These are phyloP conservation scores for Ophiocordyceps unilateralis DNA, from an alignment of 2,329 filamentous ascomycete genomes.

Conservation along the genomic window DNA sequence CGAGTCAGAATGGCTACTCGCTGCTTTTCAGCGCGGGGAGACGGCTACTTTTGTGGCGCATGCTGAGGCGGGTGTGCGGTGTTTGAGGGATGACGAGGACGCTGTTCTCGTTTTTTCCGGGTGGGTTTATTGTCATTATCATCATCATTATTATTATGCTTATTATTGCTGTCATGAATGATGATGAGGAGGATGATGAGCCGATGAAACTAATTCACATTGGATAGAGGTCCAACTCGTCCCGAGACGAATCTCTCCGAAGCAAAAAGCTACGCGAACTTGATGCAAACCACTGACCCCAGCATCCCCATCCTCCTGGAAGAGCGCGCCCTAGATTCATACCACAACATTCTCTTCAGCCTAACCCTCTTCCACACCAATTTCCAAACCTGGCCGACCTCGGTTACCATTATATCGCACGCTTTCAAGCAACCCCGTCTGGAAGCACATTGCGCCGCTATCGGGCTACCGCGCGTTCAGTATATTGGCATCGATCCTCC, in stretches of 20 bases:
- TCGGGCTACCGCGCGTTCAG: slow-evolving; percentile 33
- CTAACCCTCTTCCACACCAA: slow-evolving; percentile 31
- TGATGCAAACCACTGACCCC: slow-evolving; percentile 30
- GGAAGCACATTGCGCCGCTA: slow-evolving; percentile 43
- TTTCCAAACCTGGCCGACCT: slow-evolving; percentile 32
- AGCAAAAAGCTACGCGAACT: slow-evolving; percentile 42
- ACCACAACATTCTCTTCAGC: slow-evolving; percentile 69
- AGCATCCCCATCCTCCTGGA: slow-evolving; percentile 37
- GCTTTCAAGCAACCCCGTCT: slow-evolving; percentile 49
- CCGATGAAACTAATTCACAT: not conserved
- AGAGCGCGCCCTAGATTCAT: slow-evolving; percentile 63
- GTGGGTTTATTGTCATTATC: slow-evolving; percentile 25
- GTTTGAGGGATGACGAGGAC: too few relatives aligned
- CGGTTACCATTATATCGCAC: slow-evolving; percentile 49
- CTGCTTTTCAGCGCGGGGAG: slow-evolving; percentile 61
- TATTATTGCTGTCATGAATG: not conserved
- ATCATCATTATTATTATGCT: too few relatives aligned
- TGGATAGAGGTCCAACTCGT: slow-evolving; percentile 51
- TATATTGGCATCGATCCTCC: slow-evolving; percentile 52
- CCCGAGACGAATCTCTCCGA: slow-evolving; percentile 38
- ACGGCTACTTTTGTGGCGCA: slow-evolving; percentile 67
- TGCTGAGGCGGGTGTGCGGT: slow-evolving; percentile 52
- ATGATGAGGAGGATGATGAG: not conserved
- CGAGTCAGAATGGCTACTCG: slow-evolving; percentile 54
- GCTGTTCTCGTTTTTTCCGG: slow-evolving; percentile 57